Conservation (phyloP, 2,329 filamentous ascomycete genomes). For the Neofusicoccum laricinum region DNA sequence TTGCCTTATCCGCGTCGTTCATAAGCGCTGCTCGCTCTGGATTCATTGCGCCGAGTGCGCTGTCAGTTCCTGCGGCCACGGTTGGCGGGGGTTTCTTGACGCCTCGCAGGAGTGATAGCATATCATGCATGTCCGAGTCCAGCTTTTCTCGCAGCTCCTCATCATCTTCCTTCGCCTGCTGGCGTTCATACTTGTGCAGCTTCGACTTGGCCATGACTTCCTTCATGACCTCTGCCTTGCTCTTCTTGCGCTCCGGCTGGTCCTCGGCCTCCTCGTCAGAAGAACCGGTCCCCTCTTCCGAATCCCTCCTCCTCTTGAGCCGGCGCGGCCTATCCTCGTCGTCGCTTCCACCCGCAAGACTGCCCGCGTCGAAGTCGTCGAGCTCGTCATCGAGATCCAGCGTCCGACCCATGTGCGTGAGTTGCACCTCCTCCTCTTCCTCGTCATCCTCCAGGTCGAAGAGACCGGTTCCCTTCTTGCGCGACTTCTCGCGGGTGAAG, state of each 20-base stretch:
- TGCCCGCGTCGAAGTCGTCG: constrained; percentile 81
- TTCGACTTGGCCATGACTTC: constrained; percentile 98
- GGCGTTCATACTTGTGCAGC: constrained; percentile 88
- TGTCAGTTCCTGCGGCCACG: constrained; percentile 37
- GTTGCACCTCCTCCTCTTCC: constrained; percentile 60
- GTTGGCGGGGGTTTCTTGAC: constrained; percentile 49
- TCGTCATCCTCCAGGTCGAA: constrained; percentile 91
- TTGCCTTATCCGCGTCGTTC: constrained; percentile 58
- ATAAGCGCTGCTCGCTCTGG: constrained; percentile 61
- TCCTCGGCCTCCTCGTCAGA: constrained; percentile 47
- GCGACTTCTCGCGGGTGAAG: constrained; percentile 84
- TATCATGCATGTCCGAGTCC: constrained; percentile 75
- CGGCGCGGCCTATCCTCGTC: constrained; percentile 38
- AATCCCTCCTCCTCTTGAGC: constrained; percentile 44
- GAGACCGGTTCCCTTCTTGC: constrained; percentile 69
- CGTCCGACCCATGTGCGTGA: constrained; percentile 82
- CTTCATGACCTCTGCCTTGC: constrained; percentile 95
- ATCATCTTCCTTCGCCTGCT: constrained; percentile 88
- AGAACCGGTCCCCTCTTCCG: constrained; percentile 47
- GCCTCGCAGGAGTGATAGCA: constrained; percentile 68
- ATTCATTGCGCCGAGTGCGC: constrained; percentile 46
- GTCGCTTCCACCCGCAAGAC: constrained; percentile 55
- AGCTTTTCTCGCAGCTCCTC: constrained; percentile 81
- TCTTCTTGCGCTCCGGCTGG: constrained; percentile 81
- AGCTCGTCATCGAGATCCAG: constrained; percentile 59